Conservation (phyloP, 345 rosid species). For the Eucalyptus victrix region DNA sequence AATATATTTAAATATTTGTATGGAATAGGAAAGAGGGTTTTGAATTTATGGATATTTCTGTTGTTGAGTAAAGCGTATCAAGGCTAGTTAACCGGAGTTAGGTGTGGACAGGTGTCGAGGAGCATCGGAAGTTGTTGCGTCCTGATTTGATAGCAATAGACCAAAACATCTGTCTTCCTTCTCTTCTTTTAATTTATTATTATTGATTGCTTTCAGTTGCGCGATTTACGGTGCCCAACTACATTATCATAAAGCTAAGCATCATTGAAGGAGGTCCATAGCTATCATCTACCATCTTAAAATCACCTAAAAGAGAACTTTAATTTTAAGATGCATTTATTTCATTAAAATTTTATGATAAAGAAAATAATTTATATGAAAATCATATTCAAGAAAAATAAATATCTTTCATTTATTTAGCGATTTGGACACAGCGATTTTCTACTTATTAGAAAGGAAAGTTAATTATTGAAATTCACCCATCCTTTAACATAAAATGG, state of each 20-base stretch:
- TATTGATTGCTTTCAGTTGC: background rate
- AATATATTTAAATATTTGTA: background rate
- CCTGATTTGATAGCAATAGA: background rate
- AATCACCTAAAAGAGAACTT: background rate
- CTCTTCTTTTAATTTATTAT: rapidly evolving
- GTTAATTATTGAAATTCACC: too few relatives aligned
- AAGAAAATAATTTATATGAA: background rate
- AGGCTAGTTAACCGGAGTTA: background rate
- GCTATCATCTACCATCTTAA: background rate
- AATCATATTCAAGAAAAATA: background rate
- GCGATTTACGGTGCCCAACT: background rate
- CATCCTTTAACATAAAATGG: too few relatives aligned
- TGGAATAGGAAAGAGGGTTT: background rate
- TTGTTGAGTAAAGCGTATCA: background rate
- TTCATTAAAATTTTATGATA: background rate
- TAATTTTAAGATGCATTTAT: background rate
- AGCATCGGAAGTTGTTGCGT: background rate
- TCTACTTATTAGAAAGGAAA: too few relatives aligned
- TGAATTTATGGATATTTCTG: background rate
- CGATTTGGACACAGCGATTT: rapidly evolving
- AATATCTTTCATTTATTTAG: background rate
- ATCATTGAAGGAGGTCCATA: background rate
- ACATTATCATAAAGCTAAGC: background rate
- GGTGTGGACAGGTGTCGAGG: background rate
- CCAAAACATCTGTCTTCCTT: background rate